A percentile compares a stretch with the other conserved stretches of the same genome.
Evolutionary conservation across 2,329 filamentous ascomycete genomes (phyloP).

Genomic region (Ceratocystis huliohia): DNA sequence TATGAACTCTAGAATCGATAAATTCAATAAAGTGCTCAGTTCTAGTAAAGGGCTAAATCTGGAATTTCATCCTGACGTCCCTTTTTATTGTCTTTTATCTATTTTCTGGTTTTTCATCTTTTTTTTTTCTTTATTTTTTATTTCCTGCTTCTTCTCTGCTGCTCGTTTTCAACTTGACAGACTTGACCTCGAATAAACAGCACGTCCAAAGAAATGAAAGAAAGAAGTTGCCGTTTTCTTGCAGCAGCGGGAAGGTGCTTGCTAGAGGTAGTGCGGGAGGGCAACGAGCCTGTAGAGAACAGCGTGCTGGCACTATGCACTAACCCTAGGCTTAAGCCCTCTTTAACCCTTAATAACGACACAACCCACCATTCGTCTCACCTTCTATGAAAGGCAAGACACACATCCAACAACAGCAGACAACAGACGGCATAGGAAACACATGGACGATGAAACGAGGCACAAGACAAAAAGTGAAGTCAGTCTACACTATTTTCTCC

Average conservation of each 20-base stretch:
- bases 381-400: neutral
- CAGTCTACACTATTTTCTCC: no score
- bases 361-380: neutral
- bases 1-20: conserved; percentile 3
- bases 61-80: neutral
- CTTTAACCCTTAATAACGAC: neutral
- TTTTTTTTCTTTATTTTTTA: neutral
- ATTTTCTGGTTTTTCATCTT: neutral
- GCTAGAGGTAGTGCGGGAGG: neutral
- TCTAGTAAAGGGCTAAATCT: conserved; percentile 5
- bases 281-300: neutral
- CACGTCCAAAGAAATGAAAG: neutral
- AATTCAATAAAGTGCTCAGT: neutral
- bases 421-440: neutral
- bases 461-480: neutral
- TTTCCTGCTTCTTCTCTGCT: neutral
- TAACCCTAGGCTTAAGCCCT: neutral
- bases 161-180: neutral
- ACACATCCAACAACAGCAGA: neutral
- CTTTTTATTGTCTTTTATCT: neutral
- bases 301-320: no score
- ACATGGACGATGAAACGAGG: neutral
- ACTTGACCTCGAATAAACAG: neutral
- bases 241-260: no score
- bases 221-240: neutral